Conservation (phyloP, 768 basidiomycete genomes). For the Kwoniella mangroviensis region DNA sequence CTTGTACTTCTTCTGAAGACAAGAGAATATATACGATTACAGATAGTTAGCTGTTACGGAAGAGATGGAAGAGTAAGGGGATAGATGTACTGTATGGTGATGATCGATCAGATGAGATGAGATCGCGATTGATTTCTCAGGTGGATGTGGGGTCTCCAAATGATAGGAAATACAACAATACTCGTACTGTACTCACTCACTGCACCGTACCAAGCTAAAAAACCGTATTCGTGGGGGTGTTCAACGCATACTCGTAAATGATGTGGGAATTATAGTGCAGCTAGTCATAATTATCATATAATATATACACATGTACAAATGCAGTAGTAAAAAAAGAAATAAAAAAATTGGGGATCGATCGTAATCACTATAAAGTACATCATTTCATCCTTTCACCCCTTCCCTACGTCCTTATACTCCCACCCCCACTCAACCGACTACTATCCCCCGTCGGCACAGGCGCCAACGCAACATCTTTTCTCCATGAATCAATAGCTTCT, state of each 20-base stretch:
- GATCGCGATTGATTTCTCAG: background rate
- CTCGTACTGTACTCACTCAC: too few relatives aligned
- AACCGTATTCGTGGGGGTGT: background rate
- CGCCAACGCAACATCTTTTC: constrained; percentile 42
- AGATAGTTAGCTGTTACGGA: background rate
- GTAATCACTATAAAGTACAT: background rate
- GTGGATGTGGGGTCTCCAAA: background rate
- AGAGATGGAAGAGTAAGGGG: background rate
- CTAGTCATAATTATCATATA: background rate
- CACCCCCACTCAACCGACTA: background rate
- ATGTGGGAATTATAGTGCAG: too few relatives aligned
- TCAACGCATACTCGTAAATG: background rate
- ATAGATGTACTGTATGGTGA: background rate
- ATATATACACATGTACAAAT: background rate
- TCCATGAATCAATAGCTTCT: constrained; percentile 46
- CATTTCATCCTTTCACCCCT: background rate
- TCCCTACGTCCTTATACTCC: background rate
- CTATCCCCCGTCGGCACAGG: constrained; percentile 25
- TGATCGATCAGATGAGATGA: background rate
- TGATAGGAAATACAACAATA: background rate
- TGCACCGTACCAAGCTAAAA: background rate
- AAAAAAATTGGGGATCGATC: too few relatives aligned
- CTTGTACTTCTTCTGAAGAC: too few relatives aligned
- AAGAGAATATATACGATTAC: too few relatives aligned
- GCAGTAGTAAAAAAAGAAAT: background rate